These are phyloP conservation scores for Candida palmyrensis DNA, from an alignment of 805 yeast genomes.

Conservation along the genomic window DNA sequence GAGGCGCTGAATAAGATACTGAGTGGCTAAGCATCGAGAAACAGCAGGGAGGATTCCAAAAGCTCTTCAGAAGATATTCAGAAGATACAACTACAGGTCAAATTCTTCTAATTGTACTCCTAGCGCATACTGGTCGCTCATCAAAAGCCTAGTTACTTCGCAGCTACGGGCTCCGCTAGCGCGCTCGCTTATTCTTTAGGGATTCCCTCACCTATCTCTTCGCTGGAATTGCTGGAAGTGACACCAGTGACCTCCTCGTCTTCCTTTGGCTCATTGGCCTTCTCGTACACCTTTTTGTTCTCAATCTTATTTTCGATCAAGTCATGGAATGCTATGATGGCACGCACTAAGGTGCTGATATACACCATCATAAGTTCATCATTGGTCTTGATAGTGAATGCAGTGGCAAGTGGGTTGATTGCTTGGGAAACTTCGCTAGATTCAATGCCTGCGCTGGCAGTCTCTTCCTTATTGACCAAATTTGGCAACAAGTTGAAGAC, in stretches of 20 bases:
- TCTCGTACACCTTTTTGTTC: slow-evolving; percentile 50
- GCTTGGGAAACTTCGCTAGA: slow-evolving; percentile 11
- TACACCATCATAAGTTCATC: slow-evolving; percentile 95
- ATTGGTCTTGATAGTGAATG: slow-evolving; percentile 89
- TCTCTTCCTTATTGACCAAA: slow-evolving; percentile 33
- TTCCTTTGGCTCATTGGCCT: slow-evolving; percentile 14
- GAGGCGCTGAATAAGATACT: too few relatives aligned
- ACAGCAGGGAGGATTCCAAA: too few relatives aligned
- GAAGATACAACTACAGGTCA: too few relatives aligned
- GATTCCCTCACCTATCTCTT: not conserved
- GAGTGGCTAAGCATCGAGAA: too few relatives aligned
- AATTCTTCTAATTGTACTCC: too few relatives aligned
- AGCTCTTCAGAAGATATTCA: too few relatives aligned
- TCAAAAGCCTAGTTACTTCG: too few relatives aligned
- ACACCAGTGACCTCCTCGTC: slow-evolving; percentile 21
- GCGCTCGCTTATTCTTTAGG: too few relatives aligned
- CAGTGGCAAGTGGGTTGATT: slow-evolving; percentile 57
- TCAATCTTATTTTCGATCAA: slow-evolving; percentile 93
- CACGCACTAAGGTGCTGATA: slow-evolving; percentile 82
- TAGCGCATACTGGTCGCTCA: too few relatives aligned
- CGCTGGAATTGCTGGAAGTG: not conserved
- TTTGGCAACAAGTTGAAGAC: slow-evolving; percentile 92
- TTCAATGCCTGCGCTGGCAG: slow-evolving; percentile 7
- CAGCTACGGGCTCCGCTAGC: too few relatives aligned
- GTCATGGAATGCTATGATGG: slow-evolving; percentile 95